Evolutionary conservation across 257 asterid genomes (phyloP), one percentile per base, ranked within the genome.

Genomic region (Perilla frutescens): DNA sequence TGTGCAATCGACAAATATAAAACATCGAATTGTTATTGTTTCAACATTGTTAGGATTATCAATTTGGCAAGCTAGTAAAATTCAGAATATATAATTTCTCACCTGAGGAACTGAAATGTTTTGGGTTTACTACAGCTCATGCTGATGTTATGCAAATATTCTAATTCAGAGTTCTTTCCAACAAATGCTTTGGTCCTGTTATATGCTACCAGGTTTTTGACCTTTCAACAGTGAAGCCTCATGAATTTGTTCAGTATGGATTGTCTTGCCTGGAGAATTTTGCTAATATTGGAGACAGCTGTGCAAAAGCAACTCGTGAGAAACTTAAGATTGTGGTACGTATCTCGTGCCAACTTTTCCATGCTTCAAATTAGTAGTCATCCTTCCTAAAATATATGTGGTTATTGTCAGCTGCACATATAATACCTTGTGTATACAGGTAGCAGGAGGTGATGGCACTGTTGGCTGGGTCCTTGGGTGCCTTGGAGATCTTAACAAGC

Each of bases 391-490:
- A 48, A 57, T 47, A 47, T 58, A 20, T 26, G 67, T 77, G 59
- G 48, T 71, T 64, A 15, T 57, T 32, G 51, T 48, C 10, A 58
- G 54, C 67, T 44, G 51, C 4, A 40, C 54, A 62, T 71, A 60
- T 63, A 66, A 41, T 51, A 70, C 45, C 60, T 59, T 68, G 48
- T 50, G 68, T 63, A 71, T 37, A 72, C 88, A 94, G 98, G 97
- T 92, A 68, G 99, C 99, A 12, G 99, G 99, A 63, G 99, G 99
- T 84, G 99, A 94, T 82, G 99, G 99, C 62, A 91, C 99, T 11
- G 99, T 94, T 67, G 99, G 99, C 34, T 94, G 99, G 99, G 92
- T 91, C 67, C 96, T 94, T 3, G 99, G 99, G 7, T 94, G 99
- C 79, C 89, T 94, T 45, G 99, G 96, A 47, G 93, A 90, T 80